Base-by-base conservation (phyloP, 306 rosid species). In the Mucuna pruriens region DNA sequence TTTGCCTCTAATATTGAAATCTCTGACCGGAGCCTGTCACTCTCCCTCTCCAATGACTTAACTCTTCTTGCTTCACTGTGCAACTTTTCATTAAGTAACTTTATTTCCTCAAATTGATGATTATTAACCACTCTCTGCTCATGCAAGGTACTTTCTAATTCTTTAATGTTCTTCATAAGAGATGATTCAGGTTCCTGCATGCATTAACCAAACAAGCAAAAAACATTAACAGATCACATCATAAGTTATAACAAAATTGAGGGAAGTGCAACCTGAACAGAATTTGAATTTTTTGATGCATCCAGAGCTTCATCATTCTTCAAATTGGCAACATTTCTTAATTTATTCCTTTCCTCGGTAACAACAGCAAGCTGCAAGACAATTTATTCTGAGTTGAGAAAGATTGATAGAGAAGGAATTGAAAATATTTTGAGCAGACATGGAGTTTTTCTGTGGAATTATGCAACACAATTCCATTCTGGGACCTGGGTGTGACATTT, bases 1-100 rank as follows among this genome's bases (percentile, higher is more conserved):
- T 93, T 95, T 55, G 98, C 91, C 90, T 95, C 99, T 88, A 93
- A 84, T 16, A 95, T 85, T 82, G 98, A 89, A 62, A 93, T 88
- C 91, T 95, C 99, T 45, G 97, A 86, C 70, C 91, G 83, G 49
- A 91, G 89, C 46, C 93, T 86, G 83, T 89, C 92, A 85, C 78
- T 87, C 85, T 94, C 97, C 88, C 97, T 90, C 94, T 94, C 98
- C 85, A 90, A 71, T 57, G 97, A 94, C 84, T 90, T 94, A 68
- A 87, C 54, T 86, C 89, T 89, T 86, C 88, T 91, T 39, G 88
- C 89, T 85, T 91, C 98, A 73, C 66, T 86, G 42, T 80, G 88
- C 75, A 91, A 85, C 69, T 87, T 90, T 55, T 89, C 96, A 64
- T 92, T 92, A 63, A 92, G 97, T 80, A 86, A 74, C 82, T 75